These are phyloP conservation scores for Serendipita sp. DNA, from an alignment of 768 basidiomycete genomes.

Conservation along the genomic window DNA sequence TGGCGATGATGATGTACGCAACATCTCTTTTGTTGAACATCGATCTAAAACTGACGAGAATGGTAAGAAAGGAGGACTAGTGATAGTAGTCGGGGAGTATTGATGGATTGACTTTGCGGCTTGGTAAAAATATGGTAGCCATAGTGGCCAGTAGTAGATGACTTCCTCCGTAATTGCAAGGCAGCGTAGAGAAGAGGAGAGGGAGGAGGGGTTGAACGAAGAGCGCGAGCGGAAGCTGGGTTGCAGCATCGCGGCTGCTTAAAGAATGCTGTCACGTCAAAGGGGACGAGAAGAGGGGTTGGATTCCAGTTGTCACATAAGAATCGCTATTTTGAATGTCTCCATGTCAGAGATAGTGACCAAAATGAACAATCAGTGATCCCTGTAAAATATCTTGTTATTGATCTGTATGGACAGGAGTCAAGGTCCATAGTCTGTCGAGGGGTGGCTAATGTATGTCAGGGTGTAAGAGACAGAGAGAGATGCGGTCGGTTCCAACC, in stretches of 20 bases:
- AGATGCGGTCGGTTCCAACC: no score
- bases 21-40: slow-evolving; percentile 53
- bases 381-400: no score
- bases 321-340: no score
- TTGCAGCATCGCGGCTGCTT: not conserved
- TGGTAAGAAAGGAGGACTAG: not conserved
- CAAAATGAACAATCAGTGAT: no score
- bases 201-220: not conserved
- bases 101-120: not conserved
- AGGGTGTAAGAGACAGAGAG: no score
- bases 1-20: slow-evolving; percentile 43
- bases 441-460: no score
- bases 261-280: not conserved
- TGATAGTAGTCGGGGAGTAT: not conserved
- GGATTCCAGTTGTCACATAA: no score
- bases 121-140: not conserved
- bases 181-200: not conserved
- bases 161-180: not conserved
- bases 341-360: no score
- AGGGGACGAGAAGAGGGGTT: not conserved
- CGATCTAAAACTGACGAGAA: slow-evolving; percentile 1
- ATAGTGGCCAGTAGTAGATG: not conserved
- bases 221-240: no score
- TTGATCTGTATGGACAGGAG: no score
- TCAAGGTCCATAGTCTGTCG: no score